Evolutionary conservation across 2,329 filamentous ascomycete genomes (phyloP).

Genomic region (Trichocomaceae sp.): DNA sequence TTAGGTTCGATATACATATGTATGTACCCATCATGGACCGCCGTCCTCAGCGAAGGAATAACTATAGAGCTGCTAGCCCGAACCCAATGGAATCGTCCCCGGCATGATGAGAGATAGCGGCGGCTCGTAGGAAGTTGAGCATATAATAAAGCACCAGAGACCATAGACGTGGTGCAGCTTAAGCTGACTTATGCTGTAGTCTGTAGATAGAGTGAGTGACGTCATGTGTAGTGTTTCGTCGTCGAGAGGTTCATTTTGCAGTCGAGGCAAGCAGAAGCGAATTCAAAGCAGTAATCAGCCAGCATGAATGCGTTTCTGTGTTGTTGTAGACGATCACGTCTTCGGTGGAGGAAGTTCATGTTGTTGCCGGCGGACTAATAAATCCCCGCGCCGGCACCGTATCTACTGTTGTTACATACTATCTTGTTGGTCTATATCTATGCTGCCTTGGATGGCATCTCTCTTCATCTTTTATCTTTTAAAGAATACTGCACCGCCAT

Average conservation of each 20-base stretch:
- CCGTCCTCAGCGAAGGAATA: not conserved
- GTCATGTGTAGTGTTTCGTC: not conserved
- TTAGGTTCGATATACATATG: not conserved
- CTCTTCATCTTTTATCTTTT: not conserved
- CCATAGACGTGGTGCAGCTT: too few relatives aligned
- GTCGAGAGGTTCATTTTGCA: not conserved
- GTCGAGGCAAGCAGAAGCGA: not conserved
- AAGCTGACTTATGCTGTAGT: too few relatives aligned
- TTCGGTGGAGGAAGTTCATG: too few relatives aligned
- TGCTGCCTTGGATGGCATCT: not conserved
- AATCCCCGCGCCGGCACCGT: constrained; percentile 2
- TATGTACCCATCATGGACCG: not conserved
- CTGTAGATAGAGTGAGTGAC: too few relatives aligned
- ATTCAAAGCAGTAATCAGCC: too few relatives aligned
- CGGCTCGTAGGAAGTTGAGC: not conserved
- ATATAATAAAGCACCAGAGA: too few relatives aligned
- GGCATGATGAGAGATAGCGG: not conserved
- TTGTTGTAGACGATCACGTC: too few relatives aligned
- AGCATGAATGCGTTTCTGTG: too few relatives aligned
- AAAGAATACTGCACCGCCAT: constrained; percentile 19
- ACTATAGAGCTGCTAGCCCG: not conserved
- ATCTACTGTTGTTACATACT: too few relatives aligned
- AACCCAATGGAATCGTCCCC: not conserved
- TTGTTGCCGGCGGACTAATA: constrained; percentile 3
- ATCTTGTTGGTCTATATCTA: not conserved